phyloP scores from a whole-genome alignment of 345 rosid genomes.

The Pistacia integerrima region DNA sequence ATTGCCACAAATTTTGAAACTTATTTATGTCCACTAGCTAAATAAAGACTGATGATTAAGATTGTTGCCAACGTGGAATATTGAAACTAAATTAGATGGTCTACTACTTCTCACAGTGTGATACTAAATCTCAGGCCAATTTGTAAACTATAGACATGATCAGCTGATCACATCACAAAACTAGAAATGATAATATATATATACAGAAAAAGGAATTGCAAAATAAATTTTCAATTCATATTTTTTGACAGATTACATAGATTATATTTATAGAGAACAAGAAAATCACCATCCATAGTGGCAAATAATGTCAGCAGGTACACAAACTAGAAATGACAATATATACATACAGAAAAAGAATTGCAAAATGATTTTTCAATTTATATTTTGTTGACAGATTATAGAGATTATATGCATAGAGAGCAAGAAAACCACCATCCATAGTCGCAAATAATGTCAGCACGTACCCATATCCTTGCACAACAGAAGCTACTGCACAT shows the following conservation, averaged over 20 bases:
- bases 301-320: neutral
- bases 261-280: neutral
- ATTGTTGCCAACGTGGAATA: no score
- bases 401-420: neutral
- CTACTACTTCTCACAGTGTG: no score
- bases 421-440: neutral
- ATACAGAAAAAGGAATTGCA: no score
- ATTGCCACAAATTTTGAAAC: no score
- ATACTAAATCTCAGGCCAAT: no score
- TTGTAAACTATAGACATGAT: neutral
- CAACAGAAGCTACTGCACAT: neutral
- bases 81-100: no score
- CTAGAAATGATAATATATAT: neutral
- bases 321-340: no score
- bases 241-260: neutral
- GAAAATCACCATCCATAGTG: constrained; percentile 2
- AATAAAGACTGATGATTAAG: no score
- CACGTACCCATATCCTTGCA: neutral
- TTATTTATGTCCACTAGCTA: no score
- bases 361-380: neutral
- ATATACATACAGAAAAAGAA: neutral
- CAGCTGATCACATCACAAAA: neutral
- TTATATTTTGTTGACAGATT: neutral
- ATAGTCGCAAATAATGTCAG: neutral
- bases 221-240: neutral